These are phyloP conservation scores for Fusarium sp. DNA, from an alignment of 2,329 filamentous ascomycete genomes.

Conservation along the genomic window DNA sequence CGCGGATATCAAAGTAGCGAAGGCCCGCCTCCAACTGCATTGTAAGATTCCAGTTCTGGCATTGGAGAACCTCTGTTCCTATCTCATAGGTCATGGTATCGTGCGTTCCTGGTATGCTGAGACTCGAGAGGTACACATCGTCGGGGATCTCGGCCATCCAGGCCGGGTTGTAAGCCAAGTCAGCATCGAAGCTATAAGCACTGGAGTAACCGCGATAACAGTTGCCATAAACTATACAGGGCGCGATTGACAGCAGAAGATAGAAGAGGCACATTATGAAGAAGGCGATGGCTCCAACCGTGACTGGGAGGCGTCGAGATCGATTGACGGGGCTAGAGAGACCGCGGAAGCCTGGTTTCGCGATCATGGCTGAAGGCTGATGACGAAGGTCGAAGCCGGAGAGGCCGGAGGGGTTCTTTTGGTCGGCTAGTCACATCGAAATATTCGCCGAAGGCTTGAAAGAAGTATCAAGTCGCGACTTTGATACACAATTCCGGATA, in stretches of 20 bases:
- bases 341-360: conserved; percentile 25
- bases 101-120: conserved; percentile 65
- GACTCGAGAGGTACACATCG: conserved; percentile 53
- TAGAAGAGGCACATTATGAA: conserved; percentile 46
- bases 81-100: conserved; percentile 63
- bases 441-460: neutral
- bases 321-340: conserved; percentile 26
- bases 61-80: conserved; percentile 52
- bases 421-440: conserved; percentile 39
- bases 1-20: conserved; percentile 63
- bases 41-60: conserved; percentile 59
- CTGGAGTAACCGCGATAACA: conserved; percentile 48
- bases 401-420: conserved; percentile 34
- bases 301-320: conserved; percentile 35
- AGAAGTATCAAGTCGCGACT: neutral
- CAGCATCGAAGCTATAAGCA: conserved; percentile 57
- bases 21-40: conserved; percentile 60
- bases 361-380: conserved; percentile 37
- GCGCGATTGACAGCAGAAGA: conserved; percentile 44
- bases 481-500: neutral
- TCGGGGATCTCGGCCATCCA: conserved; percentile 61
- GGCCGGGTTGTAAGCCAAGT: conserved; percentile 46
- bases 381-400: conserved; percentile 21
- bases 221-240: conserved; percentile 44
- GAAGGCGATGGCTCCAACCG: conserved; percentile 33